A percentile compares a stretch with the other conserved stretches of the same genome.
Conservation (phyloP, 352 stramenopile genomes). For the Phytophthora parvispora region DNA sequence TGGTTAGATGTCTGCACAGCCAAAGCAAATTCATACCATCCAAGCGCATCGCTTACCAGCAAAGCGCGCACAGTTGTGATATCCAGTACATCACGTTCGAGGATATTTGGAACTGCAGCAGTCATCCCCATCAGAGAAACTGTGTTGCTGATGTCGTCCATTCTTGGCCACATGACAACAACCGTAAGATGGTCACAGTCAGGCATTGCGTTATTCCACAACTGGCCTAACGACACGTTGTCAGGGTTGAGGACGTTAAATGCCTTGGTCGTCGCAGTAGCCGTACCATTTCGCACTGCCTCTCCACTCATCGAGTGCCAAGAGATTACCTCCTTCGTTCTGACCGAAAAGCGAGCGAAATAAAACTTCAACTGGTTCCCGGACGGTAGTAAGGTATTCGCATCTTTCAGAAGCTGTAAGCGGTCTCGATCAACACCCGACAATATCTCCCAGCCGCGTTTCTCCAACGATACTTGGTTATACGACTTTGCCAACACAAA, state of each 20-base stretch:
- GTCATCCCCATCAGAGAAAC: conserved; percentile 1
- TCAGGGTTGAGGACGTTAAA: conserved; percentile 18
- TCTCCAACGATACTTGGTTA: neutral
- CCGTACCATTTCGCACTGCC: neutral
- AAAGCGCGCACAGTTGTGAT: neutral
- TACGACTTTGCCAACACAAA: conserved; percentile 5
- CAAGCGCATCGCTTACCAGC: conserved; percentile 1
- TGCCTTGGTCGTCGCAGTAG: neutral
- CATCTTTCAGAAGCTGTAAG: neutral
- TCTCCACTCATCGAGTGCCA: conserved; percentile 11
- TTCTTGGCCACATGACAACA: conserved; percentile 13
- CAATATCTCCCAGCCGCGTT: neutral
- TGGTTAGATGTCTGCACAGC: neutral
- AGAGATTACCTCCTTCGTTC: neutral
- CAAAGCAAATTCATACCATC: conserved; percentile 6
- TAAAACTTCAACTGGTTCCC: conserved; percentile 18
- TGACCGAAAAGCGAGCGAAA: neutral
- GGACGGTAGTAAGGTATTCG: conserved; percentile 4
- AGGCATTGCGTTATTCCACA: neutral
- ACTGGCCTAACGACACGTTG: neutral
- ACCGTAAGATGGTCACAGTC: neutral
- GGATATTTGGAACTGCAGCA: conserved; percentile 3
- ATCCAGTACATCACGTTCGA: neutral
- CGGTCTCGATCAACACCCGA: conserved; percentile 7
- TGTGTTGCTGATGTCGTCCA: neutral